Percentiles rank a stretch among this genome's conserved stretches.
Evolutionary conservation across 306 rosid species (phyloP).

Genomic region (Quercus glauca): DNA sequence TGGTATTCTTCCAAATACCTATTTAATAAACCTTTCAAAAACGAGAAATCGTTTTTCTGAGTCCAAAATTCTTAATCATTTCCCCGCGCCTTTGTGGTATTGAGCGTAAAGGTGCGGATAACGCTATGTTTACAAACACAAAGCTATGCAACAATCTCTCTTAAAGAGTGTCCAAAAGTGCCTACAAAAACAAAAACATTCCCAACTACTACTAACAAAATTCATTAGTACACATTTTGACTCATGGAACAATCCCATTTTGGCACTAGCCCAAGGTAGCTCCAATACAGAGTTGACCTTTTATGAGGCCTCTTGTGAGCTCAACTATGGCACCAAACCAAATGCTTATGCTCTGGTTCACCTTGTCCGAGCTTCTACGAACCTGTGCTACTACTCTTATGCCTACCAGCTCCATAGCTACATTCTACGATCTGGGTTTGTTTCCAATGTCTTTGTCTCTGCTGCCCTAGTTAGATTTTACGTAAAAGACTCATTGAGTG

Average conservation of each 20-base stretch:
- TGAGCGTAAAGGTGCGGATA: no score
- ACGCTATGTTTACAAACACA: not conserved
- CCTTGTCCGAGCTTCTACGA: constrained; percentile 38
- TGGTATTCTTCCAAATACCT: accelerated
- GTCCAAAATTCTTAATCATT: no score
- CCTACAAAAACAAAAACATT: not conserved
- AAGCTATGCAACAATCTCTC: constrained; percentile 35
- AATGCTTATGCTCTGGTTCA: constrained; percentile 46
- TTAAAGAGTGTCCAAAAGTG: constrained; percentile 10
- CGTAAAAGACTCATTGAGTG: constrained; percentile 13
- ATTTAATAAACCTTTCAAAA: no score
- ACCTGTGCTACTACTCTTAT: constrained; percentile 21
- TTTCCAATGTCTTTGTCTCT: constrained; percentile 35
- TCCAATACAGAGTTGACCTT: constrained; percentile 19
- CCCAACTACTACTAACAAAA: not conserved
- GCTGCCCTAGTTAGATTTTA: constrained; percentile 47
- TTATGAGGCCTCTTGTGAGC: constrained; percentile 24
- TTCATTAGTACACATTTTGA: not conserved
- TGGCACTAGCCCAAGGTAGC: constrained; percentile 21
- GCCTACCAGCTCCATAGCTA: constrained; percentile 55
- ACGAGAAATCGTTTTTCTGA: no score
- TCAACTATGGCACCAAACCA: constrained; percentile 34
- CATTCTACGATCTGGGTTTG: constrained; percentile 52
- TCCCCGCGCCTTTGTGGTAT: no score
- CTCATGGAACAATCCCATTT: constrained; percentile 13